A percentile compares a stretch with the other conserved stretches of the same genome.
Conservation (phyloP, 768 basidiomycete genomes). For the Glaciozyma antarctica region DNA sequence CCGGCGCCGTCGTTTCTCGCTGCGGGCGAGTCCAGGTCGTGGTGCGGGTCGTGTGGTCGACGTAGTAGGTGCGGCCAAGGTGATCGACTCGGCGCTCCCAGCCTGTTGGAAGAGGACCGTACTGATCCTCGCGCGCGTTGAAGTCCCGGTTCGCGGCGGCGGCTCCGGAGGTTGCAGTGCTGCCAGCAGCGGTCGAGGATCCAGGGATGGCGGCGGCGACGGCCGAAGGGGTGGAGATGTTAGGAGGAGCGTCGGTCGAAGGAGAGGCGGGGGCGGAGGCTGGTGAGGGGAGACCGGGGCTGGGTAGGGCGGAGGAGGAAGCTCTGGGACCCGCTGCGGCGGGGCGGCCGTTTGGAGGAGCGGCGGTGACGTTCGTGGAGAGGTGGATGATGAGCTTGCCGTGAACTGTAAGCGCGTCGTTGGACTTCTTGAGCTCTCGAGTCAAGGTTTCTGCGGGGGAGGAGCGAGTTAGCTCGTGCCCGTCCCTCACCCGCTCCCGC, state of each 20-base stretch:
- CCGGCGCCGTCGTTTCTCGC: constrained; percentile 63
- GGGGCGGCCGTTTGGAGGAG: constrained; percentile 12
- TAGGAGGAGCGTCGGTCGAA: constrained; percentile 38
- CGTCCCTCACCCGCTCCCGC: not conserved
- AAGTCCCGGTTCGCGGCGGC: constrained; percentile 54
- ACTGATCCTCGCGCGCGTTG: constrained; percentile 90
- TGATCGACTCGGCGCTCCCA: constrained; percentile 99
- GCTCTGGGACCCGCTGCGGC: constrained; percentile 5
- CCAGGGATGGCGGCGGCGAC: constrained; percentile 26
- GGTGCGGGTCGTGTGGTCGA: constrained; percentile 93
- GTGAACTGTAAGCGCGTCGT: constrained; percentile 93
- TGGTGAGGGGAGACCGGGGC: not conserved
- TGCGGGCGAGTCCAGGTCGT: constrained; percentile 92
- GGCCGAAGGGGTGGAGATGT: constrained; percentile 33
- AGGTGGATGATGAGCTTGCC: constrained; percentile 95
- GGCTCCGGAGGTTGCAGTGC: constrained; percentile 39
- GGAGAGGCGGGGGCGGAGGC: constrained; percentile 44
- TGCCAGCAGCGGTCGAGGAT: constrained; percentile 36
- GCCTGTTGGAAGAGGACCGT: constrained; percentile 74
- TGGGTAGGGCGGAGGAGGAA: constrained; percentile 13
- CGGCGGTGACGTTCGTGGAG: constrained; percentile 79
- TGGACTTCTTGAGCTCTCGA: constrained; percentile 94
- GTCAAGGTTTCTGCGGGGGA: constrained; percentile 78
- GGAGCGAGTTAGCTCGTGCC: not conserved
- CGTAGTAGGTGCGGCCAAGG: constrained; percentile 90